Conservation (phyloP, 306 rosid genomes). For the Aeschynomene evenia region DNA sequence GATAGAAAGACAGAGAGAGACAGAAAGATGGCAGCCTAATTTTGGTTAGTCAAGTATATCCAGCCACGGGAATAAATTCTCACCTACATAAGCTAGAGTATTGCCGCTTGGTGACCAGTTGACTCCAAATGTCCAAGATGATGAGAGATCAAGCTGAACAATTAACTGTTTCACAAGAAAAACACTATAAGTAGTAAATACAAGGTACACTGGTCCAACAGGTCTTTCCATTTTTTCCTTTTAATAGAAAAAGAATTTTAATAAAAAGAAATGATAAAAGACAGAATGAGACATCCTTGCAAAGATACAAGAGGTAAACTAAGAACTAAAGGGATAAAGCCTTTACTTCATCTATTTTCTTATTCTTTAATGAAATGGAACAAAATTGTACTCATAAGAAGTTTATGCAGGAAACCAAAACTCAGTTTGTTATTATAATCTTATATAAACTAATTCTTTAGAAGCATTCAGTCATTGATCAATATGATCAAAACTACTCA, state of each 20-base stretch:
- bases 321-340: too few relatives aligned
- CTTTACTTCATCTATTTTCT: too few relatives aligned
- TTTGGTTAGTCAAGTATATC: conserved; percentile 12
- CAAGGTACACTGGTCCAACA: conserved; percentile 3
- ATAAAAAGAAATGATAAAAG: too few relatives aligned
- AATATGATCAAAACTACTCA: neutral
- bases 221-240: conserved; percentile 15
- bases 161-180: conserved; percentile 67
- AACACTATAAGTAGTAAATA: conserved; percentile 27
- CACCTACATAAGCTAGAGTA: conserved; percentile 90
- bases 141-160: conserved; percentile 89
- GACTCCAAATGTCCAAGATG: conserved; percentile 92
- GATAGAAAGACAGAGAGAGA: too few relatives aligned
- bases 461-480: conserved; percentile 9
- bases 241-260: too few relatives aligned
- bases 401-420: conserved; percentile 3
- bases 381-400: neutral
- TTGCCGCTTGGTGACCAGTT: conserved; percentile 98
- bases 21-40: conserved; percentile 26
- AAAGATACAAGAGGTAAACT: too few relatives aligned
- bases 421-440: conserved; percentile 1
- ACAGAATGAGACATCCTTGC: too few relatives aligned
- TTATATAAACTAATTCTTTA: conserved; percentile 16
- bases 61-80: conserved; percentile 44
- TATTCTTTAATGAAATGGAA: neutral